Base-by-base conservation (phyloP, 139 green algal species). In the Spirogloea muscicola region DNA sequence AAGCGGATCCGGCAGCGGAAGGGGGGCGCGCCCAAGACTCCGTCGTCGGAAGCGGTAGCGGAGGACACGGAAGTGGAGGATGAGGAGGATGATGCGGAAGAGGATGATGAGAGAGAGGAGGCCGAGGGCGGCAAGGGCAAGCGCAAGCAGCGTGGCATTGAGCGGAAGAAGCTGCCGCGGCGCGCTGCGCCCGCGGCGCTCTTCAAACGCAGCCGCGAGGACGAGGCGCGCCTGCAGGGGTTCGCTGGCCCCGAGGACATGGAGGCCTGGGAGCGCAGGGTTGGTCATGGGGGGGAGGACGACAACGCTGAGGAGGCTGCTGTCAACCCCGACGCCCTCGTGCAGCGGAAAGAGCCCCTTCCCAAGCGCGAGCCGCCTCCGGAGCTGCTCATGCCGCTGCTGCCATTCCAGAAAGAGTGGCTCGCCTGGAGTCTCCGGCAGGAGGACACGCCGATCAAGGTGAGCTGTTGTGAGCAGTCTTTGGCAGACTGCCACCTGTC, bases 331-430 rank as follows among this genome's bases (percentile, higher is more conserved):
- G n/a, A n/a, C n/a, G n/a, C n/a, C n/a, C n/a, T 69, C 9, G 39
- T 33, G 37, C 31, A 7, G 33, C 21, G 27, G 18, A 68, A 63
- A 31, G 61, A 76, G 39, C 21, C 9, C 2, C 49, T 44, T n/a
- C 31, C 16, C 36, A 10, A 77, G 71, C 25, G 27, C 21, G 74
- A 85, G 16, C 49, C 75, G 16, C 73, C 83, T 3, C 25, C 48
- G 16, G 76, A 80, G 27, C 55, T 97, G 29, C 81, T 95, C 31
- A 88, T 96, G 88, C 68, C 82, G 38, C 87, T 98, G 78, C 86
- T 98, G 79, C 90, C 91, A 1, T 97, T 93, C 82, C 93, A 98
- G 82, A 91, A 91, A 80, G 75, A 81, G 40, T 61, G 51, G 36
- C 67, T 81, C 38, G 44, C 38, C 0, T 85, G 73, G 74, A 67